Conservation (phyloP, 306 rosid genomes). For the Styphnolobium japonicum region DNA sequence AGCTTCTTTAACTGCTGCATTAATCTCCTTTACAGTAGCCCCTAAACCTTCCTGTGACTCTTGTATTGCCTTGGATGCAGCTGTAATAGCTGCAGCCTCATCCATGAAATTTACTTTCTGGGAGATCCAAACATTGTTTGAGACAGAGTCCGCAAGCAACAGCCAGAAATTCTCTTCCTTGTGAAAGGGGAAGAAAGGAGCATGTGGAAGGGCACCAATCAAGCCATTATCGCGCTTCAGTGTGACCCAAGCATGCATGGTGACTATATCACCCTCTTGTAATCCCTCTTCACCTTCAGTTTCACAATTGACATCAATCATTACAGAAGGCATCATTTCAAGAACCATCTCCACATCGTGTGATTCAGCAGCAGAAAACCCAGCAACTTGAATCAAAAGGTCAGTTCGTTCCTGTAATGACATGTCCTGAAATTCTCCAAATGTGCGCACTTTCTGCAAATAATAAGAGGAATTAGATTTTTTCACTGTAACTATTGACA, state of each 20-base stretch:
- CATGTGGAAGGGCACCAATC: constrained; percentile 5
- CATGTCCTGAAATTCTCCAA: constrained; percentile 6
- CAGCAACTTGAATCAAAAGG: background rate
- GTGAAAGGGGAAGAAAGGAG: background rate
- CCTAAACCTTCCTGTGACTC: constrained; percentile 1
- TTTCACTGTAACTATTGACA: background rate
- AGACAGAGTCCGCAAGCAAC: background rate
- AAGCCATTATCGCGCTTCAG: background rate
- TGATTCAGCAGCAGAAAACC: background rate
- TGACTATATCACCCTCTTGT: constrained; percentile 3
- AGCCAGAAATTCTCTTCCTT: constrained; percentile 14
- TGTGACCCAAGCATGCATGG: background rate
- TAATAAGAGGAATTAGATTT: background rate
- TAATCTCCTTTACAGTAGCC: background rate
- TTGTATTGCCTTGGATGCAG: constrained; percentile 8
- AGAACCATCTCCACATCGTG: constrained; percentile 15
- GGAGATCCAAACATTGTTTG: constrained; percentile 6
- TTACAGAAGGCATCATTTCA: constrained; percentile 6
- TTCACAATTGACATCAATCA: background rate
- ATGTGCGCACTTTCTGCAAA: constrained; percentile 1
- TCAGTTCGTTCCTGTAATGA: background rate
- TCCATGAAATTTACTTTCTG: constrained; percentile 10
- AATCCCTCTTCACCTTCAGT: constrained; percentile 18
- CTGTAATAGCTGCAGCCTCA: background rate
- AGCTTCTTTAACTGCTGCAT: background rate